A percentile compares a stretch with the other conserved stretches of the same genome.
Conservation (phyloP, 1,284 basidiomycete species). For the Inonotus obliquus region DNA sequence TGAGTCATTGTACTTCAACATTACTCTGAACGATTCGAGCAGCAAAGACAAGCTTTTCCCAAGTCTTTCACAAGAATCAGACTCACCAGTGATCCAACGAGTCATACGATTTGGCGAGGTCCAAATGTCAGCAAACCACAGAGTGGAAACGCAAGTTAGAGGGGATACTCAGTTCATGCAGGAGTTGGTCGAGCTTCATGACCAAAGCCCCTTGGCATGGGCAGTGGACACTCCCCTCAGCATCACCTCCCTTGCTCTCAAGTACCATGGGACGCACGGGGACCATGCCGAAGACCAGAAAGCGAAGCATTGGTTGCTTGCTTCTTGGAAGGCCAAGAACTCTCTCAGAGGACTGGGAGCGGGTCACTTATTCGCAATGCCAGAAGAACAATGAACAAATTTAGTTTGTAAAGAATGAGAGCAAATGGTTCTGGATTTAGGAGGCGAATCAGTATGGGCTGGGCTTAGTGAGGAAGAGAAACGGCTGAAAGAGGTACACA, state of each 20-base stretch:
- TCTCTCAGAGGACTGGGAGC: constrained; percentile 18
- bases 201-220: neutral
- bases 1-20: constrained; percentile 6
- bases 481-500: neutral
- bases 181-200: neutral
- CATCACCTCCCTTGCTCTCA: constrained; percentile 10
- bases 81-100: neutral
- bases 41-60: neutral
- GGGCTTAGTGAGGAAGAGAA: constrained; percentile 14
- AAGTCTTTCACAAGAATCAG: neutral
- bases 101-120: constrained; percentile 3
- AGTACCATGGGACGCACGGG: neutral
- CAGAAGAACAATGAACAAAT: neutral
- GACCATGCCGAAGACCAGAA: constrained; percentile 13
- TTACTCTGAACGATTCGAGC: neutral
- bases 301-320: constrained; percentile 17
- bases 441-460: constrained; percentile 16
- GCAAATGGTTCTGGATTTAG: neutral
- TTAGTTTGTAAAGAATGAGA: neutral
- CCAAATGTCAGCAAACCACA: constrained; percentile 1
- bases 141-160: constrained; percentile 2
- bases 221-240: neutral
- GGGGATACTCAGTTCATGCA: neutral
- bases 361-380: constrained; percentile 4
- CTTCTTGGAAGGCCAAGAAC: constrained; percentile 22